Base-by-base conservation (phyloP, 306 rosid genomes). In the Coriaria nepalensis region DNA sequence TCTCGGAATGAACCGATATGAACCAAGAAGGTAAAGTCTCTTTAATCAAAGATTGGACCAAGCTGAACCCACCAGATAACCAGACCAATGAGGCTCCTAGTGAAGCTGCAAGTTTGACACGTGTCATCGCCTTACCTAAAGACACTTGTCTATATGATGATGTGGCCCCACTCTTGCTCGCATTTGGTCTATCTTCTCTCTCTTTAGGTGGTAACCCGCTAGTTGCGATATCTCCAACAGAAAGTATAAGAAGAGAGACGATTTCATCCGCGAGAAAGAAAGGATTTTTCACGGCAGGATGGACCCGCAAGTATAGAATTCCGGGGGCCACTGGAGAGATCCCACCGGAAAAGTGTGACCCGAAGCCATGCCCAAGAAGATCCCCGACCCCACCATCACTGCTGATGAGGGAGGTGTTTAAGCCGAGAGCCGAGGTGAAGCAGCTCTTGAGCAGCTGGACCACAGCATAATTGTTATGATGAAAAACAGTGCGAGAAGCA, bases 381-480 rank as follows among this genome's bases (percentile, higher is more conserved):
- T 86, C 73, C 44, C 90, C 75, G 6, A 88, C 80, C 49, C 95
- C 82, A 9, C 97, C 82, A 43, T 73, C 67, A 66, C 59, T 57
- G 58, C 63, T 41, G 47, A 77, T 37, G 7, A 49, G 61, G 43
- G 69, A 55, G 41, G 79, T 73, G 53, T 70, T 75, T 57, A 81
- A 60, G 41, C 95, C 95, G 6, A 90, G 97, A 48, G 87, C 68
- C 52, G 95, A 78, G 41, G 78, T 66, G 69, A 90, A 90, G 75
- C 97, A 90, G 73, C 80, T 52, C 68, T 69, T 81, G 40, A 90
- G 83, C 40, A 90, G 95, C 78, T 90, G 97, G 65, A 84, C 90
- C 49, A 79, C 90, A 43, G 95, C 95, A 73, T 84, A 82, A 63
- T 63, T 69, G 56, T 71, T 90, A 66, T 77, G 80, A 69, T 81